phyloP scores from a whole-genome alignment of 192 early-diverging fungal species.

The Gamsiella multidivaricata region DNA sequence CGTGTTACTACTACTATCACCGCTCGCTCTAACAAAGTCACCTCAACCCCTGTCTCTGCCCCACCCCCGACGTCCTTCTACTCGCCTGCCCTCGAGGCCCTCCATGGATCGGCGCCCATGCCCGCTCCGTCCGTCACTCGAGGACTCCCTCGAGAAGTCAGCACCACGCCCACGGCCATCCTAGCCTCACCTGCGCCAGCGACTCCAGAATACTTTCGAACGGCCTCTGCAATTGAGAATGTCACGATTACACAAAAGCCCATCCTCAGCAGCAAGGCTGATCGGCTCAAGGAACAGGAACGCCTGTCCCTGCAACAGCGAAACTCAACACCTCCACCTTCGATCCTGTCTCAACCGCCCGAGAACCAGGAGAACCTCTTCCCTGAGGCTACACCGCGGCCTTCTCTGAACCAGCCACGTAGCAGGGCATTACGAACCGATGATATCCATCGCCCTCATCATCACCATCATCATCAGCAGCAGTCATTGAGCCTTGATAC shows the following conservation, averaged over 20 bases:
- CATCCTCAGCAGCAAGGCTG: constrained; percentile 25
- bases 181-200: constrained; percentile 7
- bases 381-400: constrained; percentile 30
- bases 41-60: constrained; percentile 4
- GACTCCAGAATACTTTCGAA: constrained; percentile 26
- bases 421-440: constrained; percentile 34
- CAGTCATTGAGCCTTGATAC: neutral
- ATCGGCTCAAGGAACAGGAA: constrained; percentile 28
- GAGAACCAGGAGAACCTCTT: constrained; percentile 53
- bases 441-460: neutral
- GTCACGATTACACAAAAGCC: constrained; percentile 24
- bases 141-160: neutral
- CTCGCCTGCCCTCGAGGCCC: constrained; percentile 12
- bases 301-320: constrained; percentile 12
- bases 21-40: neutral
- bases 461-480: neutral
- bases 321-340: constrained; percentile 43
- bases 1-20: neutral
- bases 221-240: constrained; percentile 5
- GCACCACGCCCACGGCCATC: neutral
- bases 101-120: constrained; percentile 9
- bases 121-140: neutral
- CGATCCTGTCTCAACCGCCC: constrained; percentile 18
- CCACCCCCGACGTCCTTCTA: constrained; percentile 15
- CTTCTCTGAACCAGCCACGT: constrained; percentile 47